Evolutionary conservation across 192 early-diverging fungal genomes (phyloP).

Genomic region (Coemansia sp.): DNA sequence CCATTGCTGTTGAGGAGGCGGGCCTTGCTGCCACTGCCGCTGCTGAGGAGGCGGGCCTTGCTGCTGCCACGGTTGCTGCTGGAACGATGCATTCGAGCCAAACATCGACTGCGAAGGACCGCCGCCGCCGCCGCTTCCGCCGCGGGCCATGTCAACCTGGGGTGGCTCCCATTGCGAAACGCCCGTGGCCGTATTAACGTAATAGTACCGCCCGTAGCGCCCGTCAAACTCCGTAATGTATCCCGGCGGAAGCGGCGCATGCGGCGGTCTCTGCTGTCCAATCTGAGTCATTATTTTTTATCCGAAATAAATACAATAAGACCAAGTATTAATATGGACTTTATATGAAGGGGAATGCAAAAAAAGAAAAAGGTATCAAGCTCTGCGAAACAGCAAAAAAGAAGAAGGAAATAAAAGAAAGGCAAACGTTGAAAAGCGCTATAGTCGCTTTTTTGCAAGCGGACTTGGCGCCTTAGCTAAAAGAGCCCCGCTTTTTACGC

Average conservation of each 20-base stretch:
- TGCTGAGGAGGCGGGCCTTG: no score
- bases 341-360: not conserved
- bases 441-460: not conserved
- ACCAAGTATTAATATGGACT: not conserved
- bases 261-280: not conserved
- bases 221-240: conserved; percentile 24
- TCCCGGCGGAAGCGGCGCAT: conserved; percentile 29
- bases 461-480: not conserved
- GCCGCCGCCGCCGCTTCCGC: no score
- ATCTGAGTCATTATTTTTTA: not conserved
- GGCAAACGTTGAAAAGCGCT: not conserved
- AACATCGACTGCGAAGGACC: not conserved
- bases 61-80: no score
- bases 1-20: not conserved
- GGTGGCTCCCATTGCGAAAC: conserved; percentile 19
- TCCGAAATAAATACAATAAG: no score
- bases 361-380: conserved; percentile 7
- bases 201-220: conserved; percentile 17
- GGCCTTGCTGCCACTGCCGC: conserved; percentile 11
- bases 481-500: not conserved
- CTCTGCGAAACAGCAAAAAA: not conserved
- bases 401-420: not conserved
- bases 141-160: not conserved
- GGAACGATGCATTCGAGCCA: not conserved
- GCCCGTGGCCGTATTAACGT: conserved; percentile 27